Base-by-base conservation (phyloP, 2,329 filamentous ascomycete species). In the Phoma herbarum region DNA sequence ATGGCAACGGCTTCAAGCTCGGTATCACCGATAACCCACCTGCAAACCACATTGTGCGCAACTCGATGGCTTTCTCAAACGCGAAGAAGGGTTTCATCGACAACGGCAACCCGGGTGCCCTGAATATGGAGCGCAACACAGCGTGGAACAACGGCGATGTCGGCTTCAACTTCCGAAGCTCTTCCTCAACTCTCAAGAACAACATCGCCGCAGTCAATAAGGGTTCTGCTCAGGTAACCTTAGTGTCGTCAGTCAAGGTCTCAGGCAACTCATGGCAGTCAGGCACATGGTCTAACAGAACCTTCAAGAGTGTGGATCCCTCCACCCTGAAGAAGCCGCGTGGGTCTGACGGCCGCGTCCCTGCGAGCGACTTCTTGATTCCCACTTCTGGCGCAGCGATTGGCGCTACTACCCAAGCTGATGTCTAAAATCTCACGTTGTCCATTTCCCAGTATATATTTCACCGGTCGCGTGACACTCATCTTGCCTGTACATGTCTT, bases 1-100 rank as follows among this genome's bases (percentile, higher is more conserved):
- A 82, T 44, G 81, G 80, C 26, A 83, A 83, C 60, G 79, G 81
- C 12, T 81, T 82, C 76, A 81, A 83, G 70, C 75, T 83, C 1
- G 79, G 80, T 2, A 75, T 72, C 16, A 72, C 76, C 28, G 70
- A 74, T 22, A 75, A 70, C 8, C 57, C 56, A 16, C 70, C 79
- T 0, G 80, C 79, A 0, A 75, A 79, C 66, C 81, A 83, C 60
- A 69, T 81, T 20, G 66, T 82, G 49, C 75, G 71, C 52, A 82
- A 83, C 70, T 79, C 70, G 58, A 80, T 82, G 22, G 77, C 81
- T 2, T 82, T 81, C 56, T 57, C 67, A n/a, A 83, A 82, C 58
- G 71, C 71, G 0, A 76, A 75, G 53, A 80, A 82, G 60, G 81
- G 81, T 0, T 82, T 82, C 66, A 81, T 78, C 4, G 80, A 83